Base-by-base conservation (phyloP, 805 yeast genomes). In the Candida krabiensis region DNA sequence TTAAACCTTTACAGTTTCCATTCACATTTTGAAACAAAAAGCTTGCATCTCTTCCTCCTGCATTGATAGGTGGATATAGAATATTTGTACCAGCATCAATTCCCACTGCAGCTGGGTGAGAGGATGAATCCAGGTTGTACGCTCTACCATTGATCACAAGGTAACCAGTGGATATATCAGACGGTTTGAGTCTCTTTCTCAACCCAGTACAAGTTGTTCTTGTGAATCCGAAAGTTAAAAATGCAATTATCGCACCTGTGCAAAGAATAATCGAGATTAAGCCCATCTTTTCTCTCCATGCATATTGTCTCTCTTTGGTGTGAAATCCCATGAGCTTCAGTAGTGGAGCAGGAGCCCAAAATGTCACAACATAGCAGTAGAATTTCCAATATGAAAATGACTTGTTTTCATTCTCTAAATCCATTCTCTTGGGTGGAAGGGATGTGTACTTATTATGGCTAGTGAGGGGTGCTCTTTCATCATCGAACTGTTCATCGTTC, bases 241-340 rank as follows among this genome's bases (percentile, higher is more conserved):
- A 93, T 1, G 95, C 96, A 27, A 89, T 84, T 36, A 84, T 60
- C 0, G 86, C 79, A 38, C 93, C 97, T 31, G 86, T 65, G 49
- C 75, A 73, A 14, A 83, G 47, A 51, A 91, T 89, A 38, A 89
- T 71, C 1, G 93, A 73, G 30, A 91, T 70, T 30, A 93, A 70
- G 2, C 88, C 98, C 38, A 90, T 84, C 57, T 91, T 91, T 56
- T 93, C 99, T 56, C 99, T 76, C 99, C 99, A 93, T 0, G 98
- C 98, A 70, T 80, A 79, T 58, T 90, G 97, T 43, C 96, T 78
- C 30, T 81, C 90, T 49, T 79, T 78, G 15, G 84, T 79, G 23
- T 75, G 74, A 74, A 91, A 73, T 3, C 98, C 98, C 62, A 79
- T 84, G 30, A 86, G 60, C 30, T 66, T 67, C 52, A 89, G 64